Evolutionary conservation across 208 protist species (phyloP).

Genomic region (Trypanosoma congolense): DNA sequence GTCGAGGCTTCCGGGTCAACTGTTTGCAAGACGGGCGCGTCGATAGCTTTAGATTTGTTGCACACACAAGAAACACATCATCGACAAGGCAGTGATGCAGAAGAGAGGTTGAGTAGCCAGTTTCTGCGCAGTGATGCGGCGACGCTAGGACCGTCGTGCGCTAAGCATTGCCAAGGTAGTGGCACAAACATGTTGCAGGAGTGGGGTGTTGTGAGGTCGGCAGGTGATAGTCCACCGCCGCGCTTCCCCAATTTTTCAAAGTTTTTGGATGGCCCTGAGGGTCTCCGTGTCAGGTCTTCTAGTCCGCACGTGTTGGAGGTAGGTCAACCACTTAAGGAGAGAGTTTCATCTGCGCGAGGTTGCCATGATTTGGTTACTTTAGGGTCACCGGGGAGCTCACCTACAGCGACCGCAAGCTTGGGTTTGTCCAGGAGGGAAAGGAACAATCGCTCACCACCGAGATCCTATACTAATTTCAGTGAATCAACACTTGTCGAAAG

Average conservation of each 20-base stretch:
- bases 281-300: neutral
- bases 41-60: too few species aligned
- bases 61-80: too few species aligned
- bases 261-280: slow-evolving; percentile 60
- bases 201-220: slow-evolving; percentile 17
- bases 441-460: too few species aligned
- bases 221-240: slow-evolving; percentile 63
- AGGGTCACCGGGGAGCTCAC: too few species aligned
- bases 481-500: too few species aligned
- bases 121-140: slow-evolving; percentile 11
- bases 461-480: too few species aligned
- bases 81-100: too few species aligned
- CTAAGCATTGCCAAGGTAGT: slow-evolving; percentile 10
- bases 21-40: too few species aligned
- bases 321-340: neutral
- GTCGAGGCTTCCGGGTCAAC: too few species aligned
- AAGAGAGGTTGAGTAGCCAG: slow-evolving; percentile 5
- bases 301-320: neutral
- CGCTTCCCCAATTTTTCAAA: slow-evolving; percentile 76
- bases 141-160: neutral
- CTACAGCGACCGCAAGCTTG: too few species aligned
- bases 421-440: too few species aligned
- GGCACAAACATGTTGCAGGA: slow-evolving; percentile 6
- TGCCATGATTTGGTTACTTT: neutral
- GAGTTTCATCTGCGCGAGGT: neutral